Conservation (phyloP, 2,329 filamentous ascomycete species). For the Penicillium freii region DNA sequence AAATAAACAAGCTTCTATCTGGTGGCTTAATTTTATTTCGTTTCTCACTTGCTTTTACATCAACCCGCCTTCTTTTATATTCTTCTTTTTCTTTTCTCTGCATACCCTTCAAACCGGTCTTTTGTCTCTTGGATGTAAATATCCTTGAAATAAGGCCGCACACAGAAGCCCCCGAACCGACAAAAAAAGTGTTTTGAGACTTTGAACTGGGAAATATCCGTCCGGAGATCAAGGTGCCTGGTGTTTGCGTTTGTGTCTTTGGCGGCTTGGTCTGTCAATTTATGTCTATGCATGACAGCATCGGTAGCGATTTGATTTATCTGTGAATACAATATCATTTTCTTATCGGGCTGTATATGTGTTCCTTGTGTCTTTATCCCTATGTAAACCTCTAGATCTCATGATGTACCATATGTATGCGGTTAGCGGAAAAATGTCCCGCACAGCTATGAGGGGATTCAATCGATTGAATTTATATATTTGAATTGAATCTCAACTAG, state of each 20-base stretch:
- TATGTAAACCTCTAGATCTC: not conserved
- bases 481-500: constrained; percentile 14
- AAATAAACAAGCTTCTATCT: constrained; percentile 29
- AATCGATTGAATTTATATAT: constrained; percentile 4
- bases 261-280: constrained; percentile 25
- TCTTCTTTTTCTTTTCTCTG: constrained; percentile 7
- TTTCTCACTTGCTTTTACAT: constrained; percentile 1
- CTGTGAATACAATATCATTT: constrained; percentile 29
- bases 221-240: constrained; percentile 29
- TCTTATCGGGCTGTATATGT: constrained; percentile 13
- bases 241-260: constrained; percentile 27
- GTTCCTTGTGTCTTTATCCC: not conserved
- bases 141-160: not conserved
- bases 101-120: constrained; percentile 9
- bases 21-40: not conserved
- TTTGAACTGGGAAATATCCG: constrained; percentile 31
- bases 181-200: constrained; percentile 26
- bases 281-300: constrained; percentile 27
- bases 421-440: not conserved
- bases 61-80: not conserved
- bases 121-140: not conserved
- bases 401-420: not conserved
- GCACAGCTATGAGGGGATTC: not conserved
- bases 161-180: constrained; percentile 15
- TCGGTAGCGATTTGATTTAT: constrained; percentile 30